These are phyloP conservation scores for Scedosporium apiospermum DNA, from an alignment of 2,329 filamentous ascomycete genomes.

Conservation along the genomic window DNA sequence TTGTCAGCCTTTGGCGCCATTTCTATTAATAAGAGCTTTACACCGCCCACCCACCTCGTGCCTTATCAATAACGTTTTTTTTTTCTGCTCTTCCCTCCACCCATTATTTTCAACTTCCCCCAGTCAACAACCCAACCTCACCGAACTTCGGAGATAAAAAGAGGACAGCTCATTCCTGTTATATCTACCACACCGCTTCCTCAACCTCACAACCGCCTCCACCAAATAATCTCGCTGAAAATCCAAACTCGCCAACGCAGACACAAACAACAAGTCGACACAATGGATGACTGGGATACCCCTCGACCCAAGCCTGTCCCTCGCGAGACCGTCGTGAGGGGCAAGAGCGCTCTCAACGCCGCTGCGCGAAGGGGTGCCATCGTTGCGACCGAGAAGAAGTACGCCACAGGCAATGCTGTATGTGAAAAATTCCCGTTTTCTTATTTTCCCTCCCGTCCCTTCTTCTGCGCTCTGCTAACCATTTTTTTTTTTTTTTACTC, in stretches of 20 bases:
- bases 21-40: neutral
- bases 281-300: conserved; percentile 70
- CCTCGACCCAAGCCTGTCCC: conserved; percentile 75
- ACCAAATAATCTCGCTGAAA: conserved; percentile 5
- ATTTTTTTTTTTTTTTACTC: too few species aligned
- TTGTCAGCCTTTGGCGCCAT: neutral
- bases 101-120: neutral
- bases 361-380: conserved; percentile 72
- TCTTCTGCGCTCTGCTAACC: neutral
- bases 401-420: conserved; percentile 59
- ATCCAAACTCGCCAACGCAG: conserved; percentile 14
- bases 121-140: neutral
- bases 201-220: neutral
- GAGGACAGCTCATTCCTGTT: neutral
- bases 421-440: conserved; percentile 36
- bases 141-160: neutral
- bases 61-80: neutral
- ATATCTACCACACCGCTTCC: neutral
- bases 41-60: neutral
- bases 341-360: conserved; percentile 76
- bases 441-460: neutral
- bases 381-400: conserved; percentile 89
- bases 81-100: neutral
- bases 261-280: conserved; percentile 32
- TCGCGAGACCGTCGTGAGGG: conserved; percentile 83